These are phyloP conservation scores for Xylaria sp. DNA, from an alignment of 2,329 filamentous ascomycete genomes.

Conservation along the genomic window DNA sequence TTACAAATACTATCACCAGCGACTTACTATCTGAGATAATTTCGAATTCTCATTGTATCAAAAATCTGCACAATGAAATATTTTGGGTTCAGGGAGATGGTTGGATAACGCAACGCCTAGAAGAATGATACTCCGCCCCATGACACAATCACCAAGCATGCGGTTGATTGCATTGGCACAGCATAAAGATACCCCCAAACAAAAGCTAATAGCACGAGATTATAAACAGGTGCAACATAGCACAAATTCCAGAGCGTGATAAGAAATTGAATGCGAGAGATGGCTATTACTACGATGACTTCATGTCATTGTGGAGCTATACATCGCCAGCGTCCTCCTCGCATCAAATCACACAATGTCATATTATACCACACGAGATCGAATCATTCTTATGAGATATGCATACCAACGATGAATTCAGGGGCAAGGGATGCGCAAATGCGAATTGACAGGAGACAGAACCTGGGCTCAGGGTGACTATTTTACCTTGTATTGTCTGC, in stretches of 20 bases:
- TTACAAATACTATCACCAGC: neutral
- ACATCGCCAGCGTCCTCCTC: constrained; percentile 5
- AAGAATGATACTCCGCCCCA: constrained; percentile 3
- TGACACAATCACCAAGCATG: constrained; percentile 13
- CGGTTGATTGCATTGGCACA: constrained; percentile 24
- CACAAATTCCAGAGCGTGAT: constrained; percentile 8
- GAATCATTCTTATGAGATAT: neutral
- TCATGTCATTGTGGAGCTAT: constrained; percentile 9
- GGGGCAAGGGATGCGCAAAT: neutral
- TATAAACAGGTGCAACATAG: neutral
- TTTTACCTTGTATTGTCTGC: neutral
- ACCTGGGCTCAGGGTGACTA: neutral
- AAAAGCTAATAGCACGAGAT: constrained; percentile 7
- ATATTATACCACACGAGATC: constrained; percentile 6
- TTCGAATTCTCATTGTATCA: neutral
- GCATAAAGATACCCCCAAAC: constrained; percentile 31
- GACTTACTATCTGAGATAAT: neutral
- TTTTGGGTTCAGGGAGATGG: constrained; percentile 1
- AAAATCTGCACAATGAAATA: constrained; percentile 3
- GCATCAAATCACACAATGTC: constrained; percentile 10
- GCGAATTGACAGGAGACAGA: neutral
- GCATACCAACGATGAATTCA: constrained; percentile 1
- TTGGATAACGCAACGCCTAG: constrained; percentile 20
- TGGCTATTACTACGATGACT: neutral
- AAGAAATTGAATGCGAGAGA: constrained; percentile 13